Conservation (phyloP, 1,139 yeast species). For the Yamadazyma trypodendri region DNA sequence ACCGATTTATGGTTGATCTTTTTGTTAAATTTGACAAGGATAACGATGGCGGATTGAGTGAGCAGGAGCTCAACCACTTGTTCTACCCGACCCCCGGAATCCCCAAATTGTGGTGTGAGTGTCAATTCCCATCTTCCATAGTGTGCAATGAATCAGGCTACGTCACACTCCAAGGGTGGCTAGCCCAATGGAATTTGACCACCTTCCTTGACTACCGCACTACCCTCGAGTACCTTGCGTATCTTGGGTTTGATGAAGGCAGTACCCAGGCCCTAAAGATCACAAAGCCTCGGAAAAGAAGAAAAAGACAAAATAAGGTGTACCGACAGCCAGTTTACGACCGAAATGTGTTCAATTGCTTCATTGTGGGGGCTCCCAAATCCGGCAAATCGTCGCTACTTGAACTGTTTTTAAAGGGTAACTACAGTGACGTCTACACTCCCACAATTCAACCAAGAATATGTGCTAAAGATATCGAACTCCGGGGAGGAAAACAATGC, state of each 20-base stretch:
- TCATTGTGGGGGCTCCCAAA: constrained; percentile 78
- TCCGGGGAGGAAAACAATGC: constrained; percentile 93
- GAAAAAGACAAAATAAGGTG: constrained; percentile 61
- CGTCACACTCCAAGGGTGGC: constrained; percentile 94
- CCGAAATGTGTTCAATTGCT: constrained; percentile 88
- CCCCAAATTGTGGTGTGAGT: constrained; percentile 81
- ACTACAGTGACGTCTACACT: constrained; percentile 67
- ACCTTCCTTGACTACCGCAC: constrained; percentile 81
- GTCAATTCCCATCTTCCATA: constrained; percentile 81
- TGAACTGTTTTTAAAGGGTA: constrained; percentile 76
- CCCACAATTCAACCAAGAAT: constrained; percentile 81
- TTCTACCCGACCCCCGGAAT: constrained; percentile 92
- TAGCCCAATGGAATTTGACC: constrained; percentile 97
- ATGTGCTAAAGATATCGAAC: constrained; percentile 91
- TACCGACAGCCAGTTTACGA: constrained; percentile 74
- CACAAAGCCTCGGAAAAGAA: constrained; percentile 72
- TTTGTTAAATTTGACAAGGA: constrained; percentile 87
- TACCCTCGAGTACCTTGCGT: constrained; percentile 84
- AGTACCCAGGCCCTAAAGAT: constrained; percentile 66
- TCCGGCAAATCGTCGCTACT: constrained; percentile 84
- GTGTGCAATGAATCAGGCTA: constrained; percentile 87
- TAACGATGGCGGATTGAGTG: constrained; percentile 91
- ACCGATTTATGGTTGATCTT: constrained; percentile 84
- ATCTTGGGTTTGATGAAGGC: constrained; percentile 76
- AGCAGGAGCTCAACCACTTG: constrained; percentile 61